Evolutionary conservation across 2,329 filamentous ascomycete species (phyloP).

Genomic region (Hymenoscyphus linearis): DNA sequence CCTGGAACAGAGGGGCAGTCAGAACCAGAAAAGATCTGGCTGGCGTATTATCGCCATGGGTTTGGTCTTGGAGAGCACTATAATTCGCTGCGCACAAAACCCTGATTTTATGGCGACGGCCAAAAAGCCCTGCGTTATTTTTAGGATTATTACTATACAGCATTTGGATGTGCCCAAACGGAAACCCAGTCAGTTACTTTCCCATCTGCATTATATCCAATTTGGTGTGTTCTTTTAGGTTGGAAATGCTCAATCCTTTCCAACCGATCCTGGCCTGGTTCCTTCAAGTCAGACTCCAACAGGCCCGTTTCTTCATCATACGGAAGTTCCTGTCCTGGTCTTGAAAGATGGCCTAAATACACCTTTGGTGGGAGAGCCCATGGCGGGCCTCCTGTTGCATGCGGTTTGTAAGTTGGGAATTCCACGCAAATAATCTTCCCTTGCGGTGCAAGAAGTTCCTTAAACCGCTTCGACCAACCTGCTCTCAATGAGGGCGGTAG

Average conservation of each 20-base stretch:
- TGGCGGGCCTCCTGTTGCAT: conserved; percentile 63
- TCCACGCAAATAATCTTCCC: conserved; percentile 63
- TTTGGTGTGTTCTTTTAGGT: conserved; percentile 44
- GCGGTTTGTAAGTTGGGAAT: conserved; percentile 69
- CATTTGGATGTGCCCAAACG: conserved; percentile 41
- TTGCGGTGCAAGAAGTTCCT: conserved; percentile 42
- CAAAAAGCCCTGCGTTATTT: not conserved
- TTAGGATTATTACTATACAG: not conserved
- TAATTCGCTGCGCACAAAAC: conserved; percentile 65
- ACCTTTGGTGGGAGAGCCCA: conserved; percentile 64
- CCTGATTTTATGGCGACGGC: conserved; percentile 17
- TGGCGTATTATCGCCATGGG: conserved; percentile 91
- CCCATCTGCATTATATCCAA: conserved; percentile 42
- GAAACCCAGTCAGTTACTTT: conserved; percentile 48
- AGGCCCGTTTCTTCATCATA: conserved; percentile 54
- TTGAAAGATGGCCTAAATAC: conserved; percentile 65
- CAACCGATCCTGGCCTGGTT: conserved; percentile 37
- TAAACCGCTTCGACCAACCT: conserved; percentile 49
- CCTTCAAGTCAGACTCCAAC: conserved; percentile 40
- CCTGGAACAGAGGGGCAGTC: conserved; percentile 40
- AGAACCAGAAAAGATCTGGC: conserved; percentile 59
- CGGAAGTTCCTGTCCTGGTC: conserved; percentile 60
- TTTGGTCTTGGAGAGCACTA: conserved; percentile 97
- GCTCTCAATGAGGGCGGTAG: conserved; percentile 49
- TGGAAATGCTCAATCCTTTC: conserved; percentile 44